Evolutionary conservation across 495 filamentous ascomycete genomes (phyloP).

Genomic region (Rostrohypoxylon terebratum): DNA sequence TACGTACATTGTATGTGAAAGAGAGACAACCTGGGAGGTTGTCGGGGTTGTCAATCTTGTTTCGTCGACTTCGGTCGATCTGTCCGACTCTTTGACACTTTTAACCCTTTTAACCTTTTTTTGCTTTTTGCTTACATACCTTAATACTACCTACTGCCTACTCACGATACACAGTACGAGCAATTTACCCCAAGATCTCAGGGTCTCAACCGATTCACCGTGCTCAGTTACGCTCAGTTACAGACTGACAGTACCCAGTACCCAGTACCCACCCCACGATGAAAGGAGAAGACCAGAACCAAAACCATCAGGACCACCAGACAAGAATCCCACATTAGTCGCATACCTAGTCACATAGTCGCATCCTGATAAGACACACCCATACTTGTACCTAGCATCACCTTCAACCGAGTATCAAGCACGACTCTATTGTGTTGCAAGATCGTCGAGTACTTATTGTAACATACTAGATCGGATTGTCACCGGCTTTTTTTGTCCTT

Average conservation of each 20-base stretch:
- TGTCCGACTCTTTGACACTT: not conserved
- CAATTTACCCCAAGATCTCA: not conserved
- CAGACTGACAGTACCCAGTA: not conserved
- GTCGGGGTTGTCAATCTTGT: not conserved
- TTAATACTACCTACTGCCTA: not conserved
- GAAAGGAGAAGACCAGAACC: not conserved
- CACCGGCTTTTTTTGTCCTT: not conserved
- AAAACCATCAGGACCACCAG: no score
- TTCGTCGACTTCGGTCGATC: slow-evolving; percentile 1
- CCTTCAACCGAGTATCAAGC: not conserved
- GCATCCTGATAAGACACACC: not conserved
- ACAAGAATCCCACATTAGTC: no score
- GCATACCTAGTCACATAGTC: not conserved
- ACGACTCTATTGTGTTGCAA: slow-evolving; percentile 5
- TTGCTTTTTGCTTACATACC: not conserved
- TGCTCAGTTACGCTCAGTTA: not conserved
- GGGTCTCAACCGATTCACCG: not conserved
- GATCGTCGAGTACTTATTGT: slow-evolving; percentile 18
- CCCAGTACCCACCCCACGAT: not conserved
- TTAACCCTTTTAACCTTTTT: not conserved
- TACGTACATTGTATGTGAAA: not conserved
- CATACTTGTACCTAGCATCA: no score
- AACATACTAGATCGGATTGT: slow-evolving; percentile 31
- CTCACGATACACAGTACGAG: not conserved
- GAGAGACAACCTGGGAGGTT: slow-evolving; percentile 2